These are phyloP conservation scores for Strigomonas galati DNA, from an alignment of 208 protist species.

Conservation along the genomic window DNA sequence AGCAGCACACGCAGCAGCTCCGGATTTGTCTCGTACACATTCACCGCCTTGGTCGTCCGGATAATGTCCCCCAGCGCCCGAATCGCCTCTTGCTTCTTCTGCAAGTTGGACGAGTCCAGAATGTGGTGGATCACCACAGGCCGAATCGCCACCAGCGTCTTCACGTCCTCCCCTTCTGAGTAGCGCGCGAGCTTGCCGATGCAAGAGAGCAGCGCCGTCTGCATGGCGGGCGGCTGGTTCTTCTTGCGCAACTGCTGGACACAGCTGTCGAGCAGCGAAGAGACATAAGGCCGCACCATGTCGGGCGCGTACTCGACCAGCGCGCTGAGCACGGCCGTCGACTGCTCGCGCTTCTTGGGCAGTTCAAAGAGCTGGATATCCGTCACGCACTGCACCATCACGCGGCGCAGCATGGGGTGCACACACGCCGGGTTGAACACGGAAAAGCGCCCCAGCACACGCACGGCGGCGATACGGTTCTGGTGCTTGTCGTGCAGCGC, in stretches of 20 bases:
- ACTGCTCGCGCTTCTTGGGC: constrained; percentile 78
- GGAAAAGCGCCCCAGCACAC: constrained; percentile 81
- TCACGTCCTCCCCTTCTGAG: constrained; percentile 74
- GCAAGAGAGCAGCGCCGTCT: constrained; percentile 76
- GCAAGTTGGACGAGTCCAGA: constrained; percentile 73
- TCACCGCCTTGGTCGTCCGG: constrained; percentile 82
- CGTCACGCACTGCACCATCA: constrained; percentile 82
- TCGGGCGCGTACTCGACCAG: constrained; percentile 78
- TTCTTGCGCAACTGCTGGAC: constrained; percentile 53
- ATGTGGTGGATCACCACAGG: constrained; percentile 77
- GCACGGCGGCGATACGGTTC: constrained; percentile 74
- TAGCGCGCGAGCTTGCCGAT: constrained; percentile 81
- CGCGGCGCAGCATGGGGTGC: constrained; percentile 73
- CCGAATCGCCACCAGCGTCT: constrained; percentile 53
- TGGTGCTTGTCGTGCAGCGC: constrained; percentile 86
- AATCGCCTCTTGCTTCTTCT: constrained; percentile 86
- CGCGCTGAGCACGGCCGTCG: constrained; percentile 65
- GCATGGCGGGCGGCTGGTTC: constrained; percentile 45
- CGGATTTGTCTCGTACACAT: constrained; percentile 72
- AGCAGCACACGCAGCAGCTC: constrained; percentile 79
- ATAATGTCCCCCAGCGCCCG: constrained; percentile 82
- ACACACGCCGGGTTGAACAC: constrained; percentile 73
- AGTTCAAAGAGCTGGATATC: constrained; percentile 80
- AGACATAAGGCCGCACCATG: constrained; percentile 78
- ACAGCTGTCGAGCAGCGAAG: constrained; percentile 71